These are phyloP conservation scores for Yamadazyma ubonensis DNA, from an alignment of 805 yeast genomes.

Conservation along the genomic window DNA sequence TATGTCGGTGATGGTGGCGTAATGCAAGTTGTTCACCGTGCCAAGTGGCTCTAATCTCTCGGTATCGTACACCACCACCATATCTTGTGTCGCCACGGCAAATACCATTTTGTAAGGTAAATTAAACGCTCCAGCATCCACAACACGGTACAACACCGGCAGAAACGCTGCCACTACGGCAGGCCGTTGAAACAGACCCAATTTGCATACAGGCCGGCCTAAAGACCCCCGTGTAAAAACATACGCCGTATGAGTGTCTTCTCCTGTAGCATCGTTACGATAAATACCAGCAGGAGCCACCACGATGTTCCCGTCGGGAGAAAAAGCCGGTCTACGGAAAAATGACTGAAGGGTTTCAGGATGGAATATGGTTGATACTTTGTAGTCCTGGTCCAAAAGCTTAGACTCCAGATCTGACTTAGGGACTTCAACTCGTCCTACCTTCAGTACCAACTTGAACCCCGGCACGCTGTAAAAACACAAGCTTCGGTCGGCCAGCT, in stretches of 20 bases:
- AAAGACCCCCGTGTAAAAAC: constrained; percentile 73
- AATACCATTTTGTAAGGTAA: constrained; percentile 80
- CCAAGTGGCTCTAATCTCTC: constrained; percentile 68
- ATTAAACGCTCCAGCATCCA: constrained; percentile 38
- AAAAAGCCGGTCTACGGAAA: constrained; percentile 79
- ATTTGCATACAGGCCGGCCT: constrained; percentile 68
- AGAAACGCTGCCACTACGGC: constrained; percentile 81
- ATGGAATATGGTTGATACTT: constrained; percentile 50
- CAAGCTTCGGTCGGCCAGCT: constrained; percentile 84
- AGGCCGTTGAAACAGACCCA: constrained; percentile 80
- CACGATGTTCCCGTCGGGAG: constrained; percentile 85
- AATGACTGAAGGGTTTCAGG: constrained; percentile 88
- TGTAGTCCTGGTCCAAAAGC: too few relatives aligned
- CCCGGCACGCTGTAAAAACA: constrained; percentile 54
- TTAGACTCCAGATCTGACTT: constrained; percentile 12
- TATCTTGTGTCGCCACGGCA: constrained; percentile 91
- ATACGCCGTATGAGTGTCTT: constrained; percentile 64
- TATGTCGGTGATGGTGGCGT: constrained; percentile 83
- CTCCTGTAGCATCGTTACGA: constrained; percentile 27
- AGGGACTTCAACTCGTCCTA: constrained; percentile 6
- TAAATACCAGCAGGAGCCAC: constrained; percentile 71
- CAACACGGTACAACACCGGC: constrained; percentile 56
- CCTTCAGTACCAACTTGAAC: constrained; percentile 17
- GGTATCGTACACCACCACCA: constrained; percentile 80
- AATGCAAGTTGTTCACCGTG: constrained; percentile 75